phyloP scores from a whole-genome alignment of 148 eudicot genomes.

The Silene latifolia region DNA sequence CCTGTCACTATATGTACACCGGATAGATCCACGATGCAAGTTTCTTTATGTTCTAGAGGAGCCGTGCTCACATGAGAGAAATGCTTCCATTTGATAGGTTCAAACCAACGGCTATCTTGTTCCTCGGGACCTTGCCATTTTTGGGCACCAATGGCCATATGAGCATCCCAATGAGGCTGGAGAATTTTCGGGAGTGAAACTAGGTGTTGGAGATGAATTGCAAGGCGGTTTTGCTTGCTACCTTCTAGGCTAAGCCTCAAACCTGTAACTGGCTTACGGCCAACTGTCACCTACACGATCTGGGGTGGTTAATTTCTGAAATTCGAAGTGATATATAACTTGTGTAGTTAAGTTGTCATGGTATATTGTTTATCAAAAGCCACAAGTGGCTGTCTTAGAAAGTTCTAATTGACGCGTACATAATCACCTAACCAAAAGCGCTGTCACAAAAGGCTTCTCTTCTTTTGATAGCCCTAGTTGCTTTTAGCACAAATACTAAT shows the following conservation, averaged over 20 bases:
- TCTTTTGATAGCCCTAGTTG: no score
- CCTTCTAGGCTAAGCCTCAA: constrained; percentile 84
- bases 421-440: no score
- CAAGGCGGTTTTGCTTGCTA: constrained; percentile 75
- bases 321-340: background rate
- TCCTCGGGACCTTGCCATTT: constrained; percentile 98
- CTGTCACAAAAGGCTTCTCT: no score
- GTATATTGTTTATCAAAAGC: background rate
- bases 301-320: background rate
- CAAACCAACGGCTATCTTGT: constrained; percentile 99
- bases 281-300: constrained; percentile 73
- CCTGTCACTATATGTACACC: constrained; percentile 97
- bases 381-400: background rate
- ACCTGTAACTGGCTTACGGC: constrained; percentile 96
- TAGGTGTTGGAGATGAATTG: constrained; percentile 82
- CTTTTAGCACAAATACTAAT: no score
- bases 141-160: constrained; percentile 93
- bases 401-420: background rate
- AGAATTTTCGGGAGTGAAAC: constrained; percentile 93
- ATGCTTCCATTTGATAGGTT: constrained; percentile 97
- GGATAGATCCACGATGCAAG: constrained; percentile 86
- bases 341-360: background rate
- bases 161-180: constrained; percentile 96
- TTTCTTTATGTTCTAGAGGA: constrained; percentile 84
- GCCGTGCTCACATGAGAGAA: constrained; percentile 96